phyloP scores from a whole-genome alignment of 2,329 filamentous ascomycete genomes.

The Pezicula carpinea region DNA sequence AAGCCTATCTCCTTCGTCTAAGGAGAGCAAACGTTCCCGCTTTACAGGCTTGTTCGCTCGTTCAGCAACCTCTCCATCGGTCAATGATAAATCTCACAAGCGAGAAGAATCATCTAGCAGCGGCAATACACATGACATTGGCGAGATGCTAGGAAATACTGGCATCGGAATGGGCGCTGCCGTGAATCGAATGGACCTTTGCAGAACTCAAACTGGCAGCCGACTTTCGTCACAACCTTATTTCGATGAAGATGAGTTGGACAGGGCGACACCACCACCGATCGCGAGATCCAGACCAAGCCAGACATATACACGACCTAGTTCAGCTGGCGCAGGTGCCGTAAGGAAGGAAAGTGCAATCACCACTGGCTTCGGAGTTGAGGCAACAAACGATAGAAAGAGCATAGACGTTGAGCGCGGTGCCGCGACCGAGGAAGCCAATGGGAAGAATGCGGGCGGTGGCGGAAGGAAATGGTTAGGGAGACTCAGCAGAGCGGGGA shows the following conservation, averaged over 20 bases:
- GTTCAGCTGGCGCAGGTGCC: slow-evolving; percentile 9
- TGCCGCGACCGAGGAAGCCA: background rate
- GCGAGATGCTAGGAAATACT: background rate
- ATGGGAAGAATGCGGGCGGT: background rate
- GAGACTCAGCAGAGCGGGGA: background rate
- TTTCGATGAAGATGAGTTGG: slow-evolving; percentile 6
- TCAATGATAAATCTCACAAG: background rate
- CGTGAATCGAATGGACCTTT: background rate
- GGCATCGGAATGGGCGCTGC: background rate
- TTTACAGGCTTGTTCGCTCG: background rate
- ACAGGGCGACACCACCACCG: slow-evolving; percentile 24
- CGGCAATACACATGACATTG: background rate
- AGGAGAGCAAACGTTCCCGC: background rate
- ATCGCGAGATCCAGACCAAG: slow-evolving; percentile 15
- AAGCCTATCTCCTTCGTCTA: slow-evolving; percentile 4
- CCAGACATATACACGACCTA: slow-evolving; percentile 9
- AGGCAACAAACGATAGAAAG: background rate
- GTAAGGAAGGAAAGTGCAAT: background rate
- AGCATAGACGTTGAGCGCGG: background rate
- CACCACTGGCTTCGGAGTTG: background rate
- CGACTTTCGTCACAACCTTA: background rate
- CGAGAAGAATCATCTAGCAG: background rate
- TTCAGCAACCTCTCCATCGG: background rate
- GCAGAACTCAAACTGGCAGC: background rate
- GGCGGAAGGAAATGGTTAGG: background rate